Percentiles rank a stretch among this genome's conserved stretches.
phyloP scores from a whole-genome alignment of 2,329 filamentous ascomycete species.

The Colletotrichum simmondsii region DNA sequence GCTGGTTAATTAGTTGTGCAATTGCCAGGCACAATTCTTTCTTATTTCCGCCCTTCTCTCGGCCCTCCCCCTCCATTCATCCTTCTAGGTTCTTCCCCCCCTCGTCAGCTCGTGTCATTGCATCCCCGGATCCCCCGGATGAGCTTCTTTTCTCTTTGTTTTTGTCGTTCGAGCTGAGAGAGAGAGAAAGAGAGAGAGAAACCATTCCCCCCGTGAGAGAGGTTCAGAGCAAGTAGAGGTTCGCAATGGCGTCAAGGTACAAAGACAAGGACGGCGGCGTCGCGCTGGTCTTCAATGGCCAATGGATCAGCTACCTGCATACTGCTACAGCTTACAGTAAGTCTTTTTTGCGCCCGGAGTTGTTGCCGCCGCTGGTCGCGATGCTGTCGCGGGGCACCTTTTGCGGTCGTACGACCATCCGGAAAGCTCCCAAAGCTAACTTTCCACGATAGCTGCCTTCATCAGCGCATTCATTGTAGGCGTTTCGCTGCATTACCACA shows the following conservation, averaged over 20 bases:
- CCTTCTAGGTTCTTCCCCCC: background rate
- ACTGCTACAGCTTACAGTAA: slow-evolving; percentile 84
- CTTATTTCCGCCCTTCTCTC: background rate
- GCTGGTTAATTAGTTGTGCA: background rate
- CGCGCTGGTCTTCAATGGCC: slow-evolving; percentile 78
- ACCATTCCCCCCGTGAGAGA: background rate
- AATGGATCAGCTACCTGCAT: slow-evolving; percentile 91
- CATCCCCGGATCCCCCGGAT: slow-evolving; percentile 45
- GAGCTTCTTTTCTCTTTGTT: slow-evolving; percentile 34
- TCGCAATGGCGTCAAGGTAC: slow-evolving; percentile 60
- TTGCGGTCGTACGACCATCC: slow-evolving; percentile 26
- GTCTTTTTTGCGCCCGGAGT: slow-evolving; percentile 40
- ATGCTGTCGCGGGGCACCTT: background rate
- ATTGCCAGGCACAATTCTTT: background rate
- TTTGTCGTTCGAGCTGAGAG: slow-evolving; percentile 14
- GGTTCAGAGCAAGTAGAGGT: background rate
- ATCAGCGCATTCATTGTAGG: slow-evolving; percentile 87
- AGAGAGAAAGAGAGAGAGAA: background rate
- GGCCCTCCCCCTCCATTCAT: background rate
- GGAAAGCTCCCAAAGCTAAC: background rate
- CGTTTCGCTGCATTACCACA: slow-evolving; percentile 86
- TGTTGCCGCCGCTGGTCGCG: slow-evolving; percentile 2
- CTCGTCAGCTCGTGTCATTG: slow-evolving; percentile 10
- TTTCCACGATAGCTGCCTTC: slow-evolving; percentile 74
- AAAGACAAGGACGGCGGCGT: slow-evolving; percentile 74